A percentile compares a stretch with the other conserved stretches of the same genome.
phyloP scores from a whole-genome alignment of 2,329 filamentous ascomycete genomes.

The Cadophora malorum region DNA sequence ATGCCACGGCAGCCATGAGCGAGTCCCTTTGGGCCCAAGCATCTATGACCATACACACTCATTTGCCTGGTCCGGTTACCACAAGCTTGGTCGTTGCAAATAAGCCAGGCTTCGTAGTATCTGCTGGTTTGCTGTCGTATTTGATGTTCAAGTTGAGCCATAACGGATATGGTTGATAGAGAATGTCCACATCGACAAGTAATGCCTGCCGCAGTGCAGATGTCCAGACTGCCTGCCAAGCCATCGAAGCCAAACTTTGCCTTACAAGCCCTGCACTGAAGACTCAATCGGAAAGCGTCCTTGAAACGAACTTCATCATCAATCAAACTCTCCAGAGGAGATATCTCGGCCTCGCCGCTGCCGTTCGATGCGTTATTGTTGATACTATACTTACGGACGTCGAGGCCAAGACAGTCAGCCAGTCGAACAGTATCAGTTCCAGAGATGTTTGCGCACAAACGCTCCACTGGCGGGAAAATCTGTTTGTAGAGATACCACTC shows the following conservation, averaged over 20 bases:
- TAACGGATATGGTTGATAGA: slow-evolving; percentile 73
- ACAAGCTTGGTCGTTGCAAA: slow-evolving; percentile 89
- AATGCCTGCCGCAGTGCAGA: slow-evolving; percentile 76
- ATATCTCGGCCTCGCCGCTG: slow-evolving; percentile 72
- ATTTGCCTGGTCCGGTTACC: slow-evolving; percentile 88
- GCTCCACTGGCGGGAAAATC: slow-evolving; percentile 96
- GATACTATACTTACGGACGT: slow-evolving; percentile 85
- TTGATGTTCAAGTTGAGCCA: slow-evolving; percentile 86
- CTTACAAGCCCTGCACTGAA: slow-evolving; percentile 85
- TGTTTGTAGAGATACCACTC: slow-evolving; percentile 99
- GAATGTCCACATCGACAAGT: slow-evolving; percentile 73
- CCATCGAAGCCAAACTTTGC: slow-evolving; percentile 77
- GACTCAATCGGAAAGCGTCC: slow-evolving; percentile 75
- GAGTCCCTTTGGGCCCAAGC: slow-evolving; percentile 84
- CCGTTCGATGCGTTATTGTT: slow-evolving; percentile 60
- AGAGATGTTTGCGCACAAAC: slow-evolving; percentile 93
- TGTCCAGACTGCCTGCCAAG: slow-evolving; percentile 61
- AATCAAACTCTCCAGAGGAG: slow-evolving; percentile 92
- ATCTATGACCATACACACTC: slow-evolving; percentile 89
- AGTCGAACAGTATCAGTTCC: slow-evolving; percentile 90
- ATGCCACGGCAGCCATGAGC: slow-evolving; percentile 83
- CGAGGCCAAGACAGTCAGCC: slow-evolving; percentile 91
- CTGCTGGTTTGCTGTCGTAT: slow-evolving; percentile 78
- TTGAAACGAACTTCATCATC: slow-evolving; percentile 90
- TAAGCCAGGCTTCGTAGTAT: slow-evolving; percentile 93